Evolutionary conservation across 306 rosid genomes (phyloP), one percentile per base, ranked within the genome.

Genomic region (Gastrolobium bilobum): DNA sequence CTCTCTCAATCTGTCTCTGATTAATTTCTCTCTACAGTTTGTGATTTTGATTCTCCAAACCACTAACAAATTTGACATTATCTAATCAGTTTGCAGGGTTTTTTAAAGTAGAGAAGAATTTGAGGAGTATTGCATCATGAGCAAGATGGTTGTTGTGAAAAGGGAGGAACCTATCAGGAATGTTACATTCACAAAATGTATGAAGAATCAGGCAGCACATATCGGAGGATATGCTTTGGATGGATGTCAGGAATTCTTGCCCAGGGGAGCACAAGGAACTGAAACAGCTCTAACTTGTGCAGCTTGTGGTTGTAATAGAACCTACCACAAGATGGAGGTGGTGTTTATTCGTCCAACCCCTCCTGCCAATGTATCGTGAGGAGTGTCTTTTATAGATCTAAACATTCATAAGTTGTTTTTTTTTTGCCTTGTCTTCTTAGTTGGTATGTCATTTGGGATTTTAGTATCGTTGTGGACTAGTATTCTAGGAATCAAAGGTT

Each of bases 171-270:
- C 75, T 6, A 48, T 75, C 15, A 63, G 65, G 40, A 77, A 80
- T 3, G 91, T 89, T 58, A 84, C 71, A 30, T 86, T 88, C 7
- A 79, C 81, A 0, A 89, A 88, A 78, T 92, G 95, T 48, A 90
- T 84, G 66, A 90, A 85, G 89, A 93, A 93, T 47, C 96, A 89
- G 0, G 97, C 92, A 0, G 87, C 84, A 1, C 67, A 75, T 0
- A 63, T 81, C 0, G 94, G 94, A 50, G 89, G 92, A 2, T 79
- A 85, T 7, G 91, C 90, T 0, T 84, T 88, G 3, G 94, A 92
- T 3, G 97, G 97, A 1, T 92, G 94, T 63, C 61, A 89, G 37
- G 94, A 90, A 79, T 92, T 90, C 87, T 78, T 92, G 91, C 91
- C 91, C 0, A 72, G 88, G 8, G 90, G 91, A 4, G 87, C 78